These are phyloP conservation scores for Conidiobolus incongruus DNA, from an alignment of 371 early-diverging fungal species.

Conservation along the genomic window DNA sequence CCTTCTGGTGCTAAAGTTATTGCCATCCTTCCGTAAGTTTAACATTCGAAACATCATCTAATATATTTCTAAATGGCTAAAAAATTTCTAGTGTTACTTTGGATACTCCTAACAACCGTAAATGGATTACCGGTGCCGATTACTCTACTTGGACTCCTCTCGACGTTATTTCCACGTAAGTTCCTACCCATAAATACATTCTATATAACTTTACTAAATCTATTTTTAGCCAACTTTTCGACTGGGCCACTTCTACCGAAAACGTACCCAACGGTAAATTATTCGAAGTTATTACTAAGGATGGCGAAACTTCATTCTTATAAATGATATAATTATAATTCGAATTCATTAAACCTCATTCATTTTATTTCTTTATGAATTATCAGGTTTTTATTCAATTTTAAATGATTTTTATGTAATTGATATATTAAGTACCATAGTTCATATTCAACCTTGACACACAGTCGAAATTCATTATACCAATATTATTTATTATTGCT, in stretches of 20 bases:
- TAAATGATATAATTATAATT: too few species aligned
- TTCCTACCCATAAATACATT: constrained; percentile 2
- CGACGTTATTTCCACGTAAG: constrained; percentile 42
- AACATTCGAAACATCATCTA: background rate
- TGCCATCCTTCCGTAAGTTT: constrained; percentile 57
- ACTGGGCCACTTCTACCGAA: constrained; percentile 17
- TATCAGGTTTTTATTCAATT: too few species aligned
- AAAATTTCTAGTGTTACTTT: constrained; percentile 32
- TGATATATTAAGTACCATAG: too few species aligned
- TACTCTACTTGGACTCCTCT: constrained; percentile 73
- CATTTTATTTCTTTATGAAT: too few species aligned
- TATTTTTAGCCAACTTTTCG: constrained; percentile 18
- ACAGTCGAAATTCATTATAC: too few species aligned
- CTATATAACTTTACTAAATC: background rate
- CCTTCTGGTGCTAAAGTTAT: constrained; percentile 41
- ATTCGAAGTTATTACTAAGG: constrained; percentile 21
- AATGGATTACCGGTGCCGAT: constrained; percentile 74
- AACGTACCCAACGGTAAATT: constrained; percentile 25
- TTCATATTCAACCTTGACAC: too few species aligned
- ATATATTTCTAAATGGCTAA: background rate
- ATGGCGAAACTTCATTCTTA: constrained; percentile 21
- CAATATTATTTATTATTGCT: too few species aligned
- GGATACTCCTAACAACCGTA: constrained; percentile 83
- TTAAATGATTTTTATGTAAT: too few species aligned
- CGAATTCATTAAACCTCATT: too few species aligned